These are phyloP conservation scores for Buxus sempervirens DNA, from an alignment of 164 flowering plant genomes.

Conservation along the genomic window DNA sequence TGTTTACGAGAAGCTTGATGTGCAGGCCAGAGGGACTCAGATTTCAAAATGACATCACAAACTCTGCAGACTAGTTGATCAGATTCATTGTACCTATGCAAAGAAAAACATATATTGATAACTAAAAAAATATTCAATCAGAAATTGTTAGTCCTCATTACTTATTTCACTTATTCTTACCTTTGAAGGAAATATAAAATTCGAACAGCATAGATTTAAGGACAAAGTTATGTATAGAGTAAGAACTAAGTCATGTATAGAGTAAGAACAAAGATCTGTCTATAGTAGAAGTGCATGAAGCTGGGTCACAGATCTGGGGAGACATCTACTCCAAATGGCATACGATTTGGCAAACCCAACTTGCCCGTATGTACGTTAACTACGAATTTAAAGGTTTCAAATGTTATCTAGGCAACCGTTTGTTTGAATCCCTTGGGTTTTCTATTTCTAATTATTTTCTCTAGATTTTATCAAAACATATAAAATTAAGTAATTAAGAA, in stretches of 20 bases:
- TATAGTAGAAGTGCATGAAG: too few species aligned
- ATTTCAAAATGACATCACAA: slow-evolving; percentile 69
- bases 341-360: not conserved
- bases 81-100: slow-evolving; percentile 72
- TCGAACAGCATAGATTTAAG: too few species aligned
- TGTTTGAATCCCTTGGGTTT: too few species aligned
- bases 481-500: too few species aligned
- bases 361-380: not conserved
- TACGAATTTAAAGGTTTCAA: not conserved
- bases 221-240: too few species aligned
- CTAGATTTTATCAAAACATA: too few species aligned
- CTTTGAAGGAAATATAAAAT: too few species aligned
- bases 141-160: not conserved
- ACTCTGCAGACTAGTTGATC: slow-evolving; percentile 86
- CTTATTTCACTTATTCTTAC: not conserved
- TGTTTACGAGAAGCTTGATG: slow-evolving; percentile 89
- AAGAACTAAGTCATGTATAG: too few species aligned
- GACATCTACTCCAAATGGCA: too few species aligned
- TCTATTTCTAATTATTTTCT: not conserved
- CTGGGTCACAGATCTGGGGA: too few species aligned
- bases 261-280: too few species aligned
- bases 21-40: slow-evolving; percentile 74
- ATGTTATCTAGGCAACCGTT: not conserved
- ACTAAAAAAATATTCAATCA: not conserved
- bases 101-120: not conserved